Evolutionary conservation across 208 protist species (phyloP), one percentile per base, ranked within the genome.

Genomic region (Leishmania arabica): DNA sequence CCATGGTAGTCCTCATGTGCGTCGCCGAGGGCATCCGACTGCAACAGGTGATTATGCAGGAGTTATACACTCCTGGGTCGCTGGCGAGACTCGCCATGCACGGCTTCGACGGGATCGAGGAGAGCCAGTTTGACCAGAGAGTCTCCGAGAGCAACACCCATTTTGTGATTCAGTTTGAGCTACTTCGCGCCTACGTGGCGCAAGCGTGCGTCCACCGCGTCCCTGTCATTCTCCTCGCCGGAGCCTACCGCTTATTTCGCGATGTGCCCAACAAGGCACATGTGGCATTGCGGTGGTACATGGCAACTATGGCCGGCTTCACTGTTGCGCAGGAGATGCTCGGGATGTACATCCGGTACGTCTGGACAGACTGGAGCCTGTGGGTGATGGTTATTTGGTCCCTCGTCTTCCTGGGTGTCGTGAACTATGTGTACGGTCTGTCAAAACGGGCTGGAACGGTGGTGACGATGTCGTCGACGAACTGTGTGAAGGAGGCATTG

Each of bases 381-480:
- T 82, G 75, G 80, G 84, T 79, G 62, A 78, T 69, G 73, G 64
- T 88, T 5, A 68, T 34, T 0, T 93, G 89, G 84, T 64, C 89
- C 31, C n/a, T 93, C 11, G 11, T 83, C 31, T 90, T 91, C 79
- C 42, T 96, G 21, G 92, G 87, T 42, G 73, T 89, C 3, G 84
- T 97, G n/a, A 98, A 98, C 86, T 98, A 90, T 69, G 56, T 90
- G 24, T 98, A 95, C 89, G 95, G 95, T 15, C 93, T 89, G 7
- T 90, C 88, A 5, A 91, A 91, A 79, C 95, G 95, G 45, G 87
- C 89, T 13, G 95, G 93, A 21, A 91, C 82, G 69, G 92, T 94
- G 27, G 84, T 86, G 17, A 88, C 92, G 0, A 88, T 90, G 6
- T 94, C 90, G 73, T 64, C 83, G 42, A 53, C 84, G 1, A 84